Evolutionary conservation across 768 basidiomycete species (phyloP).

Genomic region (Pleurotus salmoneostramineus): DNA sequence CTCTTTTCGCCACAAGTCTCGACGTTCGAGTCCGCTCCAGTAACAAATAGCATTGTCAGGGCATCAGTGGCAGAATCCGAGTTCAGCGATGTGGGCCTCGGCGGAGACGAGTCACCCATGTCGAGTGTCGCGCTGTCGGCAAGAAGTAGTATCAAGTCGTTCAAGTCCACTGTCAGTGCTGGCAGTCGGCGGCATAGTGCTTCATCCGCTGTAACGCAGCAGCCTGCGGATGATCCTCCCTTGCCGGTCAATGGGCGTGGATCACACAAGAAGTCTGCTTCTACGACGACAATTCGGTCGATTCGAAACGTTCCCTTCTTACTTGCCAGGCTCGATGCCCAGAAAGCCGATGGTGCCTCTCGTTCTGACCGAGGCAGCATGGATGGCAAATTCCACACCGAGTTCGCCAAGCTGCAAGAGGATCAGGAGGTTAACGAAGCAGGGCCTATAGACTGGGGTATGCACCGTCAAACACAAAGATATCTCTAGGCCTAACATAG

Average conservation of each 20-base stretch:
- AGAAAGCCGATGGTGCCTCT: constrained; percentile 28
- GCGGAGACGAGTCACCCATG: constrained; percentile 35
- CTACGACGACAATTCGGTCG: constrained; percentile 55
- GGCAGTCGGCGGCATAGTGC: constrained; percentile 7
- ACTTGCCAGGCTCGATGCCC: constrained; percentile 47
- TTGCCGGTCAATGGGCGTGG: constrained; percentile 10
- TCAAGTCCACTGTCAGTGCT: constrained; percentile 7
- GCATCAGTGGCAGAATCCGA: constrained; percentile 55
- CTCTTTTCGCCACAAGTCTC: constrained; percentile 45
- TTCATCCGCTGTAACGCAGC: constrained; percentile 1
- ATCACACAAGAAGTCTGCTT: constrained; percentile 62
- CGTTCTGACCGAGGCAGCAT: constrained; percentile 42
- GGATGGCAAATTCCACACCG: constrained; percentile 73
- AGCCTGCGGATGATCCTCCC: constrained; percentile 3
- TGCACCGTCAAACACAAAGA: constrained; percentile 12
- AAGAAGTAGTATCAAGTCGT: constrained; percentile 11
- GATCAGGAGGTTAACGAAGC: constrained; percentile 44
- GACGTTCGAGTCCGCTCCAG: constrained; percentile 18
- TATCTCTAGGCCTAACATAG: constrained; percentile 8
- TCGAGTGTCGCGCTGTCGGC: constrained; percentile 32
- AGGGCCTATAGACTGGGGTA: constrained; percentile 74
- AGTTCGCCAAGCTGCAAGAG: constrained; percentile 65
- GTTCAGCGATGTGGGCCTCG: constrained; percentile 60
- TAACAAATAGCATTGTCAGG: constrained; percentile 19
- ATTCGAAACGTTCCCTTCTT: constrained; percentile 50